Base-by-base conservation (phyloP, 2,329 filamentous ascomycete genomes). In the Xylaria sp. region DNA sequence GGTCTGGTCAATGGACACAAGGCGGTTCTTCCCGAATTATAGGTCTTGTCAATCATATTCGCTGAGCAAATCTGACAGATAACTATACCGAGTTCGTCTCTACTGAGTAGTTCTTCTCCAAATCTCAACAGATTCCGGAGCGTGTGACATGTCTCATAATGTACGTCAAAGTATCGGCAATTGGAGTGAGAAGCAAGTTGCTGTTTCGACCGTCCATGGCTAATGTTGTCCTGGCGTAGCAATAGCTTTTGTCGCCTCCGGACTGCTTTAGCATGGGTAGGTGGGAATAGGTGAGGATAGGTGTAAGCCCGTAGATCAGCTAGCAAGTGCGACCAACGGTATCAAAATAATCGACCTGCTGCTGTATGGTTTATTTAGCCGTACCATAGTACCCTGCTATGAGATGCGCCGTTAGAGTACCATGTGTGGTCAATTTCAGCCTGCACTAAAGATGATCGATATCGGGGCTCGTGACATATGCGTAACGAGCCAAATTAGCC, bases 321-420 rank as follows among this genome's bases (percentile, higher is more conserved):
- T 8, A 56, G 41, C 50, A 62, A 54, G 44, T 52, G 46, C 52
- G 51, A 56, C 63, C 34, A 61, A 58, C 55, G 28, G 23, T 23
- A 46, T 32, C 25, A 18, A 9, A 34, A 15, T n/a, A 52, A 50
- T 55, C 25, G 52, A 58, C 62, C 62, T 46, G 57, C 55, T 61
- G n/a, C 57, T 59, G 41, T 62, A 58, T 55, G 46, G 56, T 23
- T 57, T 46, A 52, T 63, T 69, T 66, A 66, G 69, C 66, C 62
- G 69, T 68, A 44, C 69, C 56, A 64, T 18, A 52, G 37, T 39
- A 50, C 20, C 6, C 54, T 23, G 37, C 20, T 25, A 28, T 32
- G 46, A 12, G 48, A 56, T 46, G 44, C 54, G 56, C 44, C 32
- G 44, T 28, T 28, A 56, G 23, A 61, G 48, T 46, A 37, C n/a